Conservation (phyloP, 2,329 filamentous ascomycete species). For the Fusarium sp. region DNA sequence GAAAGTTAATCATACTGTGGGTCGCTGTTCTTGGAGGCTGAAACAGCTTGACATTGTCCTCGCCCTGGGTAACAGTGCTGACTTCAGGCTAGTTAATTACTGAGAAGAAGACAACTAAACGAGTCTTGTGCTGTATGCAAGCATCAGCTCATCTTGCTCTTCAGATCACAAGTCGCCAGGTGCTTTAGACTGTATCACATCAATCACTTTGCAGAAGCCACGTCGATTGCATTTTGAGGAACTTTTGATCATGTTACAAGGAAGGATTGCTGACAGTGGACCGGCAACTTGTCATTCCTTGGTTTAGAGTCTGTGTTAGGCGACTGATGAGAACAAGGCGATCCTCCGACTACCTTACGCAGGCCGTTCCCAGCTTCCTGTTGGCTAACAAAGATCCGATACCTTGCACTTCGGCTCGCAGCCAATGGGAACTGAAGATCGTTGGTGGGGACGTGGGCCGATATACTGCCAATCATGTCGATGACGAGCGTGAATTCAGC, state of each 20-base stretch:
- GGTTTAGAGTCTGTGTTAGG: neutral
- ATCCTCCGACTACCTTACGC: neutral
- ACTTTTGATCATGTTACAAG: neutral
- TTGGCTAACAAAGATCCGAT: neutral
- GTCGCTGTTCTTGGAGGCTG: no score
- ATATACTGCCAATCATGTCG: neutral
- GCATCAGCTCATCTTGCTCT: neutral
- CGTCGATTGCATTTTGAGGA: neutral
- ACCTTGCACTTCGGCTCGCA: rapidly evolving
- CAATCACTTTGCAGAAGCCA: neutral
- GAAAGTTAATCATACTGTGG: no score
- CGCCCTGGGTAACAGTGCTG: no score
- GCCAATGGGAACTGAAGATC: neutral
- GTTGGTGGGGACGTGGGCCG: neutral
- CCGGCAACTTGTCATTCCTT: neutral
- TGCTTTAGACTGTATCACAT: neutral
- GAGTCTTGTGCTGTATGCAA: neutral
- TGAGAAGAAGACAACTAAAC: no score
- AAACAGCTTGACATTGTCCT: no score
- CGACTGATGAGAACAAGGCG: neutral
- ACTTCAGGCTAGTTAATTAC: no score
- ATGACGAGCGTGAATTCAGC: neutral
- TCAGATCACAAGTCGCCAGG: neutral
- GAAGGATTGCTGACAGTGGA: neutral
- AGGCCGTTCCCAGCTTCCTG: neutral